These are phyloP conservation scores for Boletus rufocinnamomeus DNA, from an alignment of 768 basidiomycete species.

Conservation along the genomic window DNA sequence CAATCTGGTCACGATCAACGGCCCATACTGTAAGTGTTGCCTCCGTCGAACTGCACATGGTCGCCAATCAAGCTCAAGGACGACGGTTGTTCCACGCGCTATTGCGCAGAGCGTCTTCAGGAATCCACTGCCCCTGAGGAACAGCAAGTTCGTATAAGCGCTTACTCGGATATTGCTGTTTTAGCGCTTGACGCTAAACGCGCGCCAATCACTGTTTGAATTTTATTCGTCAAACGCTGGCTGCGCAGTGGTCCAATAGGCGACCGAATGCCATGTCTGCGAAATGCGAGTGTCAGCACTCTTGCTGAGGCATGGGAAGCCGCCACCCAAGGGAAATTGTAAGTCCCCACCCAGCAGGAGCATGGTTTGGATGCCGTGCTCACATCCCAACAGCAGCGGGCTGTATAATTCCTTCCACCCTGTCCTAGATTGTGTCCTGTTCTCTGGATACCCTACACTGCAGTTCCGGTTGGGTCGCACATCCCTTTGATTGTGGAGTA, in stretches of 20 bases:
- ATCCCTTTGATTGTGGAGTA: too few species aligned
- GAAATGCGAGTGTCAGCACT: conserved; percentile 51
- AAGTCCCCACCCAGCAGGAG: conserved; percentile 18
- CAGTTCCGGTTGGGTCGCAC: too few species aligned
- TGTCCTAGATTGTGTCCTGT: conserved; percentile 45
- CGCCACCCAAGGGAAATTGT: conserved; percentile 44
- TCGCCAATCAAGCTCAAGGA: conserved; percentile 38
- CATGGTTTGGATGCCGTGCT: conserved; percentile 5
- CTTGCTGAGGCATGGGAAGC: conserved; percentile 58
- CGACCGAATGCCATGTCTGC: conserved; percentile 47
- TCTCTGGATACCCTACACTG: too few species aligned
- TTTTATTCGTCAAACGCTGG: conserved; percentile 52
- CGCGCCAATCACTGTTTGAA: conserved; percentile 50
- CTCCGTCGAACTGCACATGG: conserved; percentile 59
- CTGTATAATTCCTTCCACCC: conserved; percentile 53
- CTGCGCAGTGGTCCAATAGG: conserved; percentile 42
- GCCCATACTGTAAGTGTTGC: conserved; percentile 58
- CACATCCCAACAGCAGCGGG: conserved; percentile 32
- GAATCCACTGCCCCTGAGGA: conserved; percentile 53
- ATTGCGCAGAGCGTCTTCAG: conserved; percentile 59
- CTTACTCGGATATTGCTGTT: background rate
- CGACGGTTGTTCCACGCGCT: conserved; percentile 42
- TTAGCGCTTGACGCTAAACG: background rate
- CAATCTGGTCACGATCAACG: conserved; percentile 50
- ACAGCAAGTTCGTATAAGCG: conserved; percentile 44